Evolutionary conservation across 2,329 filamentous ascomycete species (phyloP), one percentile per base, ranked within the genome.

Genomic region (Paecilomyces sp.): DNA sequence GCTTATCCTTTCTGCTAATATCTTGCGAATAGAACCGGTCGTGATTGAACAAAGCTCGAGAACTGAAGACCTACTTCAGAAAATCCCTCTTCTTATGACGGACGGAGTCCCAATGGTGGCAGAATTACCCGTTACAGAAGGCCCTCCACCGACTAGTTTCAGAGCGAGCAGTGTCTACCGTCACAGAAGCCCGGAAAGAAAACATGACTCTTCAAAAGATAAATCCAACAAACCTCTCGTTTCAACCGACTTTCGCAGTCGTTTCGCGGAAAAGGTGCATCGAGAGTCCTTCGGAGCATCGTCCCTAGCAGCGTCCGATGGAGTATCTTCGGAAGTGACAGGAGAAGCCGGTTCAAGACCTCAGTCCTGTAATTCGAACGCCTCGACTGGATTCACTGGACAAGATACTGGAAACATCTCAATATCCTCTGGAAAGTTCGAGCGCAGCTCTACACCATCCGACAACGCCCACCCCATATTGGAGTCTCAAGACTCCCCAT

Each of bases 231-330:
- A 57, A 60, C 63, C 68, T n/a, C 67, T 78, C 2, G 73, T 77
- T 11, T 70, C 74, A 15, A 71, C 68, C 31, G 68, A 71, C 54
- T 78, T 78, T 60, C 72, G 75, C 3, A 61, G 66, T 6, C 69
- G 67, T 30, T 78, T 77, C 58, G 70, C 69, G 6, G 71, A 77
- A 62, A 67, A 65, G 56, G 60, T 65, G 25, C 61, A 61, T 15
- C 64, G 65, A 15, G 66, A 69, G 51, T 64, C 66, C 22, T 65
- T 54, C 28, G 60, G 56, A 55, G 58, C 60, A 60, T 62, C 56
- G 18, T 65, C 57, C 54, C 55, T 60, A 28, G 60, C 24, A 55
- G 54, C 11, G 56, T 58, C 50, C 60, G 55, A 15, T 55, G 54
- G n/a, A 63, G 57, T 31, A 53, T 63, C 50, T 7, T 22, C 51